A percentile compares a stretch with the other conserved stretches of the same genome.
Conservation (phyloP, 176 grass and related monocot species). For the Rhynchospora breviuscula region DNA sequence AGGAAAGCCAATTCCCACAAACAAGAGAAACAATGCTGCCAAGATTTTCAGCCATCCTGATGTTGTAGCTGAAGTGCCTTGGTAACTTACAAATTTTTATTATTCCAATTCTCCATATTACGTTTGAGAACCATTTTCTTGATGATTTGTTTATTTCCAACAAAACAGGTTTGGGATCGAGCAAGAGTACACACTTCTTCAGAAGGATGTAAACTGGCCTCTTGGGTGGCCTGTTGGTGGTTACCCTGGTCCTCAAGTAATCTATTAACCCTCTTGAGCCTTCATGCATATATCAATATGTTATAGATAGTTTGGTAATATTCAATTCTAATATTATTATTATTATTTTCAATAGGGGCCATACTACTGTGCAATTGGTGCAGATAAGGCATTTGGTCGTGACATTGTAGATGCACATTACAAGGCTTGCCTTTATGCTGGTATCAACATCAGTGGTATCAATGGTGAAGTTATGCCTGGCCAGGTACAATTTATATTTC, state of each 20-base stretch:
- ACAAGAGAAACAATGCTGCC: constrained; percentile 49
- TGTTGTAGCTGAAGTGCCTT: constrained; percentile 65
- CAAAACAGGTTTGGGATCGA: constrained; percentile 81
- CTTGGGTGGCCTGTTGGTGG: constrained; percentile 88
- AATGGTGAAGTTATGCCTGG: constrained; percentile 92
- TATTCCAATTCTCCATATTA: neutral
- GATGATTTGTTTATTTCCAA: neutral
- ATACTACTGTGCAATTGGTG: constrained; percentile 63
- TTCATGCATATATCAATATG: neutral
- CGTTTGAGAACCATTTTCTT: neutral
- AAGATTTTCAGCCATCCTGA: constrained; percentile 78
- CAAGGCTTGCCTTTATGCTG: constrained; percentile 79
- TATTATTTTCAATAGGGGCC: constrained; percentile 45
- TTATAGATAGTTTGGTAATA: neutral
- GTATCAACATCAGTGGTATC: constrained; percentile 68
- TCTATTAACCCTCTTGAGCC: neutral
- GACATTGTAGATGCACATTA: constrained; percentile 76
- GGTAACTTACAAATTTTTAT: constrained; percentile 29
- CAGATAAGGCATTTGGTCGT: constrained; percentile 63
- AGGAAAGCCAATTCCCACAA: constrained; percentile 59
- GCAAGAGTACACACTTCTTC: constrained; percentile 94
- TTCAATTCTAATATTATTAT: neutral
- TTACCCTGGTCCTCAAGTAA: constrained; percentile 85
- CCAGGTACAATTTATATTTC: constrained; percentile 32
- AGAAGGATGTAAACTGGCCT: constrained; percentile 88